These are phyloP conservation scores for Iberis pinnata DNA, from an alignment of 345 rosid species.

Conservation along the genomic window DNA sequence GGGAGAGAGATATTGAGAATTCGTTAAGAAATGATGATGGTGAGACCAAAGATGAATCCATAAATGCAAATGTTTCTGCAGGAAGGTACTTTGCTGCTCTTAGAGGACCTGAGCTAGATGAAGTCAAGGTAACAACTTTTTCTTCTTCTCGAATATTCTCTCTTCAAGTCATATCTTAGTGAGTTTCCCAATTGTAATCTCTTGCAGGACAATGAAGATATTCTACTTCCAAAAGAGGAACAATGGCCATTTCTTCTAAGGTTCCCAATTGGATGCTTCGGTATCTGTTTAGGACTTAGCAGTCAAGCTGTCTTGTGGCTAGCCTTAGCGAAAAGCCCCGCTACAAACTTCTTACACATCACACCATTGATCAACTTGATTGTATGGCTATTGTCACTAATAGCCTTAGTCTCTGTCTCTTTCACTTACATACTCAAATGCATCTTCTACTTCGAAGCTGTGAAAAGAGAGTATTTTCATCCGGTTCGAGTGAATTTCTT, in stretches of 20 bases:
- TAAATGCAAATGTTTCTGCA: conserved; percentile 61
- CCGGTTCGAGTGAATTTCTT: conserved; percentile 86
- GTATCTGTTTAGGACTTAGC: conserved; percentile 85
- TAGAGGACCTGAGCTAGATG: conserved; percentile 85
- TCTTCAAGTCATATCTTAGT: conserved; percentile 1
- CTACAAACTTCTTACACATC: conserved; percentile 60
- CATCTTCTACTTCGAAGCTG: conserved; percentile 89
- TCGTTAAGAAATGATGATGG: conserved; percentile 34
- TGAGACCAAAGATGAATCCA: conserved; percentile 45
- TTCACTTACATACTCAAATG: conserved; percentile 74
- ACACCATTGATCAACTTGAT: conserved; percentile 56
- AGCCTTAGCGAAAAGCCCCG: conserved; percentile 64
- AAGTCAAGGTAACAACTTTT: conserved; percentile 68
- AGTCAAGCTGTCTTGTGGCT: conserved; percentile 90
- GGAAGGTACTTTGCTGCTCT: conserved; percentile 98
- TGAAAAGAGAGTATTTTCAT: conserved; percentile 80
- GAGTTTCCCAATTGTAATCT: conserved; percentile 1
- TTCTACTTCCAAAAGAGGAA: conserved; percentile 84
- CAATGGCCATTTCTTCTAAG: conserved; percentile 90
- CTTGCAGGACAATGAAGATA: conserved; percentile 73
- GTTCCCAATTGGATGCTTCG: conserved; percentile 81
- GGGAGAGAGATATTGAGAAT: conserved; percentile 43
- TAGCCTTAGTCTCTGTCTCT: conserved; percentile 49
- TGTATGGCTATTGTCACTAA: conserved; percentile 61
- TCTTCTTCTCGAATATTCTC: not conserved